These are phyloP conservation scores for Candida sanyaensis DNA, from an alignment of 1,139 yeast genomes.

Conservation along the genomic window DNA sequence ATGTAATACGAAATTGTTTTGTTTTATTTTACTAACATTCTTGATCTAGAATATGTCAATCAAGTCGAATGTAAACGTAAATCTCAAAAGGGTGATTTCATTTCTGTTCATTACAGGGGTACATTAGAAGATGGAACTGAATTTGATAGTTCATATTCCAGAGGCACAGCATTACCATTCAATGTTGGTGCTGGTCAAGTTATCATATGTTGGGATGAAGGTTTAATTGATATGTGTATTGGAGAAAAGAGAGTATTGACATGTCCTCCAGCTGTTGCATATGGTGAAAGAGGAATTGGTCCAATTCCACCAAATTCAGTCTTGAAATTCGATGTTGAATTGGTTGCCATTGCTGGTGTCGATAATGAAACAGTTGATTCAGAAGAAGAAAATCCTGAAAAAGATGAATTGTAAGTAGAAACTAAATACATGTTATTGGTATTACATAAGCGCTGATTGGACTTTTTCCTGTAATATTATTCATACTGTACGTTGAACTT, in stretches of 20 bases:
- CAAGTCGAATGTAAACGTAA: slow-evolving; percentile 56
- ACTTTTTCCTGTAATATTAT: no score
- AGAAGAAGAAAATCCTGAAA: background rate
- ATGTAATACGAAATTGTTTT: no score
- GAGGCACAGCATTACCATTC: slow-evolving; percentile 70
- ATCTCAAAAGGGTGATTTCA: slow-evolving; percentile 62
- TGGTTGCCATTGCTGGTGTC: slow-evolving; percentile 49
- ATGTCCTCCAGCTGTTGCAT: slow-evolving; percentile 77
- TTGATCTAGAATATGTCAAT: slow-evolving; percentile 23
- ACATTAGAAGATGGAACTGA: slow-evolving; percentile 63
- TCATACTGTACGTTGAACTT: no score
- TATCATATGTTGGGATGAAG: slow-evolving; percentile 88
- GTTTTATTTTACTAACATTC: no score
- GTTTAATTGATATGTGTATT: slow-evolving; percentile 74
- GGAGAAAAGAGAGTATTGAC: slow-evolving; percentile 81
- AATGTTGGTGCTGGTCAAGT: slow-evolving; percentile 75
- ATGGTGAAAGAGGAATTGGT: slow-evolving; percentile 77
- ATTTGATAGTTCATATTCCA: slow-evolving; percentile 71
- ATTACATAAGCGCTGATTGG: no score
- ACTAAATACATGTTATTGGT: no score
- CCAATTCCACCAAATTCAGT: slow-evolving; percentile 79
- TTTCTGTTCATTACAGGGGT: slow-evolving; percentile 78
- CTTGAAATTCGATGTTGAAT: slow-evolving; percentile 57
- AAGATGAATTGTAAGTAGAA: slow-evolving; percentile 13
- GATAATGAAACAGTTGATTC: slow-evolving; percentile 4